phyloP scores from a whole-genome alignment of 148 eudicot genomes.

The Fagopyrum homotropicum region DNA sequence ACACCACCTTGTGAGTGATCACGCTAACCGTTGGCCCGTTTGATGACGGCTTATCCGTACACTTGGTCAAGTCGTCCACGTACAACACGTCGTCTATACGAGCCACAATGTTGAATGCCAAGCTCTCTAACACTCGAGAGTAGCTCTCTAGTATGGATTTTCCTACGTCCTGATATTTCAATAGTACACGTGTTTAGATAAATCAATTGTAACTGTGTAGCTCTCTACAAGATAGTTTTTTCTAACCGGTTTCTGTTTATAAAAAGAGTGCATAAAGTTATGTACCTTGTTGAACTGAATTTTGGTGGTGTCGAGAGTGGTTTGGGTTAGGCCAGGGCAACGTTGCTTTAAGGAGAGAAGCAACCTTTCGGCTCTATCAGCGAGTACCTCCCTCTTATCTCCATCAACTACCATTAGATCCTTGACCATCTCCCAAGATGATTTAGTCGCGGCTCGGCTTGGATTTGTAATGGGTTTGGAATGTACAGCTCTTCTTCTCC shows the following conservation, averaged over 20 bases:
- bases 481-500: slow-evolving; percentile 50
- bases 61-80: slow-evolving; percentile 72
- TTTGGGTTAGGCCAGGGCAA: slow-evolving; percentile 79
- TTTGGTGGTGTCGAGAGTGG: slow-evolving; percentile 66
- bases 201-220: neutral
- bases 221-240: too few species aligned
- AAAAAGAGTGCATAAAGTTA: neutral
- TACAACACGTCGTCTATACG: slow-evolving; percentile 85
- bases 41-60: slow-evolving; percentile 38
- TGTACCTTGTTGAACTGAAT: slow-evolving; percentile 76
- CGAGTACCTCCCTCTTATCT: slow-evolving; percentile 65
- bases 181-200: neutral
- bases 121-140: slow-evolving; percentile 87
- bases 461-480: slow-evolving; percentile 37
- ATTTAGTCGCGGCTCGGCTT: slow-evolving; percentile 44
- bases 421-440: slow-evolving; percentile 76
- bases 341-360: slow-evolving; percentile 67
- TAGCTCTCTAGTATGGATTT: slow-evolving; percentile 92
- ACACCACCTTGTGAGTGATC: slow-evolving; percentile 47
- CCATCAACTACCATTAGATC: slow-evolving; percentile 71
- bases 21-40: slow-evolving; percentile 34
- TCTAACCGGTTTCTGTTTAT: too few species aligned
- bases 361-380: slow-evolving; percentile 73
- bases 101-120: slow-evolving; percentile 75
- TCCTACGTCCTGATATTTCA: slow-evolving; percentile 66